phyloP scores from a whole-genome alignment of 106 monocot genomes.

The Agapanthus africanus region DNA sequence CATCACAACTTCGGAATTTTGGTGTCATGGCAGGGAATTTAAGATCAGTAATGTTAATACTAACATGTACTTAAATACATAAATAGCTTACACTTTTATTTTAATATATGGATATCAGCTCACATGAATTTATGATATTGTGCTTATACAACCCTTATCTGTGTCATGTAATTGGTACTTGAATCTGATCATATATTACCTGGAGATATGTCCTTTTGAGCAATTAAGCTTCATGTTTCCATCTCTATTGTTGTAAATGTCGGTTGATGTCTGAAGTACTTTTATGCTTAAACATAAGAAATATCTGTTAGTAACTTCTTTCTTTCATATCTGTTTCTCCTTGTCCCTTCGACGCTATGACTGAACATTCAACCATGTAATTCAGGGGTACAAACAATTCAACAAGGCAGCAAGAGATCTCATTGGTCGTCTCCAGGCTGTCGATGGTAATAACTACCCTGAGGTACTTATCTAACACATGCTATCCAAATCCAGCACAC shows the following conservation, averaged over 20 bases:
- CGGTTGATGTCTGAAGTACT: not conserved
- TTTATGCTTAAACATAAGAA: not conserved
- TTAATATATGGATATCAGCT: not conserved
- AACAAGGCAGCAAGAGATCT: slow-evolving; percentile 70
- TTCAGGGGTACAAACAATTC: slow-evolving; percentile 47
- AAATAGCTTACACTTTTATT: not conserved
- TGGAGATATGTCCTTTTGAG: not conserved
- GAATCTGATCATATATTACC: not conserved
- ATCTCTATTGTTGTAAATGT: not conserved
- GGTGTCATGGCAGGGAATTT: too few relatives aligned
- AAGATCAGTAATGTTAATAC: not conserved
- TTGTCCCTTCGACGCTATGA: not conserved
- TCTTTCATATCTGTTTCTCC: not conserved
- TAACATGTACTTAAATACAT: not conserved
- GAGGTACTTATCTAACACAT: slow-evolving; percentile 39
- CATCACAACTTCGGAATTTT: too few relatives aligned
- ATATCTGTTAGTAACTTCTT: not conserved
- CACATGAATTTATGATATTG: not conserved
- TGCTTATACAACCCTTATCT: not conserved
- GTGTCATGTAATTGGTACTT: not conserved
- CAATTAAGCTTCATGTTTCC: not conserved
- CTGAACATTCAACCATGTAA: not conserved
- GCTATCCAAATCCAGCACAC: not conserved
- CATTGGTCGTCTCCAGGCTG: slow-evolving; percentile 49
- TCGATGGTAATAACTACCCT: slow-evolving; percentile 78